A percentile compares a stretch with the other conserved stretches of the same genome.
Evolutionary conservation across 805 yeast species (phyloP).

Genomic region (Myxozyma neglecta): DNA sequence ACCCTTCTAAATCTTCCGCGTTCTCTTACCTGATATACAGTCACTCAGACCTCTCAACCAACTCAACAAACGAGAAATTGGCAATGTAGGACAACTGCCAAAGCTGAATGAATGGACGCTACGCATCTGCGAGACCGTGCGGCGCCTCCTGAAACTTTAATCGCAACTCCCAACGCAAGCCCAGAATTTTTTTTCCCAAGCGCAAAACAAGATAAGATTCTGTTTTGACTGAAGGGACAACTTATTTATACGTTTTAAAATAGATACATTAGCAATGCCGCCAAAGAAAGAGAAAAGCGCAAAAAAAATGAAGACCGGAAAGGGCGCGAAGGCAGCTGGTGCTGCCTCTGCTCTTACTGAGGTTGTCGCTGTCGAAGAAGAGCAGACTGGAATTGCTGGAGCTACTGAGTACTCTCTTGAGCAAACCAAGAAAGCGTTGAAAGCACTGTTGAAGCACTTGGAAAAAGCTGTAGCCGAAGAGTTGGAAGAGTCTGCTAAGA

Average conservation of each 20-base stretch:
- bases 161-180: background rate
- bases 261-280: background rate
- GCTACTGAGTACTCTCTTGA: conserved; percentile 20
- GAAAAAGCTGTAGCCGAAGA: conserved; percentile 33
- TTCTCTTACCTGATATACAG: too few relatives aligned
- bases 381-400: background rate
- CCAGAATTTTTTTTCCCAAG: background rate
- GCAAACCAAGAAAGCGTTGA: conserved; percentile 41
- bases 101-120: too few relatives aligned
- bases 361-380: background rate
- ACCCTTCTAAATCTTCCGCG: too few relatives aligned
- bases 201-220: background rate
- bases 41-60: too few relatives aligned
- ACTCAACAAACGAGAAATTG: too few relatives aligned
- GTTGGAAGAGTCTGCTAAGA: conserved; percentile 32
- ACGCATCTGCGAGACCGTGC: background rate
- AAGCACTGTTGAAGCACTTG: conserved; percentile 65
- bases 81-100: too few relatives aligned
- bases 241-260: background rate
- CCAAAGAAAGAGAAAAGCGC: background rate
- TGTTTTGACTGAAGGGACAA: background rate
- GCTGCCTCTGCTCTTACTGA: background rate
- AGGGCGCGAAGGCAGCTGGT: background rate
- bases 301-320: background rate
- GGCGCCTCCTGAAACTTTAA: background rate